These are phyloP conservation scores for Erodium trifolium DNA, from an alignment of 441 rosid species.

Conservation along the genomic window DNA sequence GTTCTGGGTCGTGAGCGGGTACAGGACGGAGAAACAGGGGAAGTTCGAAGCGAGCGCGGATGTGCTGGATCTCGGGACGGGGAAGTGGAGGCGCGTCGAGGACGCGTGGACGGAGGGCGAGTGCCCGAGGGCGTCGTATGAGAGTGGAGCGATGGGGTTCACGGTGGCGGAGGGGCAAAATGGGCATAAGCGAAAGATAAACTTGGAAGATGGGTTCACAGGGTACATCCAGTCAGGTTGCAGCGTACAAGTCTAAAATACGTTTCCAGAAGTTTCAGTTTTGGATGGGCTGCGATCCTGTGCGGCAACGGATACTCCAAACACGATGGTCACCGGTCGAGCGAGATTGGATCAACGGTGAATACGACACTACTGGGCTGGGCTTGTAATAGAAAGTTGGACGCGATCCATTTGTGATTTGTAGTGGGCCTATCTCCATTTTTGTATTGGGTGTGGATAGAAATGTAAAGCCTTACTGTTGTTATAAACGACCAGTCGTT, in stretches of 20 bases:
- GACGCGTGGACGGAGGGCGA: background rate
- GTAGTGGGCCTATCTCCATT: too few species aligned
- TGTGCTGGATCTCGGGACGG: background rate
- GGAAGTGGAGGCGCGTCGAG: background rate
- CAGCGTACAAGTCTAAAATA: background rate
- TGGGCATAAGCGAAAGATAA: background rate
- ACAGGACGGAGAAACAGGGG: constrained; percentile 42
- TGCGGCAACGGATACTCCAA: background rate
- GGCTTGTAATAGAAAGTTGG: too few species aligned
- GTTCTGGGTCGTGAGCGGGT: constrained; percentile 54
- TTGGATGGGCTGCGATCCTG: background rate
- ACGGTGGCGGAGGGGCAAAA: background rate
- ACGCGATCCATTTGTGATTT: too few species aligned
- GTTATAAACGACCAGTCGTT: too few species aligned
- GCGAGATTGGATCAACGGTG: too few species aligned
- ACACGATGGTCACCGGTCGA: too few species aligned
- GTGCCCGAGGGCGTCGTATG: background rate
- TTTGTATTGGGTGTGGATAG: too few species aligned
- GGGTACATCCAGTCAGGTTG: background rate
- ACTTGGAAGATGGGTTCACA: background rate
- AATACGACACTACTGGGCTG: too few species aligned
- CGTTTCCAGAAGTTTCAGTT: background rate
- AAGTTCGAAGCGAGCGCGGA: constrained; percentile 15
- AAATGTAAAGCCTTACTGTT: too few species aligned
- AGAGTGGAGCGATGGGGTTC: background rate